Evolutionary conservation across 169 alveolate species (phyloP).

Genomic region (Fabrea salina): DNA sequence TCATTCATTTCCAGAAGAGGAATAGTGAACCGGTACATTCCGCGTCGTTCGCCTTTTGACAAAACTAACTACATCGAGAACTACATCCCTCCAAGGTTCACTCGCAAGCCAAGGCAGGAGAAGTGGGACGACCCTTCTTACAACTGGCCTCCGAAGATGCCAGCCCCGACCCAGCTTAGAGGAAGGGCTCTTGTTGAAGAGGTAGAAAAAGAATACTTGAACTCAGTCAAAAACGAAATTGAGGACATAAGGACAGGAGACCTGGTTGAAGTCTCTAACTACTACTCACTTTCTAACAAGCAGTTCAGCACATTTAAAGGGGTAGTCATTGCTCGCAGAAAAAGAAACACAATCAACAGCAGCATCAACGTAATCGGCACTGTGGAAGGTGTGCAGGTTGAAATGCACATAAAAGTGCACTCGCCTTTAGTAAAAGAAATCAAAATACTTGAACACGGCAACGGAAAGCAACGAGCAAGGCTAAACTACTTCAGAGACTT

Average conservation of each 20-base stretch:
- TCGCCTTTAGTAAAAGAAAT: constrained; percentile 45
- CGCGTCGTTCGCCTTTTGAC: constrained; percentile 43
- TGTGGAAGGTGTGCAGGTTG: constrained; percentile 37
- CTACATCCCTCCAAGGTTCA: constrained; percentile 33
- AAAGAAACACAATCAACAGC: constrained; percentile 35
- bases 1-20: background rate
- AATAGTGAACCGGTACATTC: constrained; percentile 39
- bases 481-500: constrained; percentile 34
- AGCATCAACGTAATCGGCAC: constrained; percentile 38
- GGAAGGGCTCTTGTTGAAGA: constrained; percentile 31
- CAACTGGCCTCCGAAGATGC: constrained; percentile 43
- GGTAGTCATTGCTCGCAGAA: constrained; percentile 35
- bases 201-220: constrained; percentile 46
- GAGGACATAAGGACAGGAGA: constrained; percentile 49
- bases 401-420: constrained; percentile 34
- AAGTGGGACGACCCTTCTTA: constrained; percentile 56
- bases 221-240: too few species aligned
- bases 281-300: constrained; percentile 35
- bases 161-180: background rate
- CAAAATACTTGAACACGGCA: constrained; percentile 28
- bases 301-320: constrained; percentile 41
- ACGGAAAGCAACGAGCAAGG: constrained; percentile 27
- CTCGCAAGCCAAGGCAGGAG: constrained; percentile 35
- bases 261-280: constrained; percentile 35
- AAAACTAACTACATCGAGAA: constrained; percentile 47